These are phyloP conservation scores for Psidium guajava DNA, from an alignment of 345 rosid genomes.

Conservation along the genomic window DNA sequence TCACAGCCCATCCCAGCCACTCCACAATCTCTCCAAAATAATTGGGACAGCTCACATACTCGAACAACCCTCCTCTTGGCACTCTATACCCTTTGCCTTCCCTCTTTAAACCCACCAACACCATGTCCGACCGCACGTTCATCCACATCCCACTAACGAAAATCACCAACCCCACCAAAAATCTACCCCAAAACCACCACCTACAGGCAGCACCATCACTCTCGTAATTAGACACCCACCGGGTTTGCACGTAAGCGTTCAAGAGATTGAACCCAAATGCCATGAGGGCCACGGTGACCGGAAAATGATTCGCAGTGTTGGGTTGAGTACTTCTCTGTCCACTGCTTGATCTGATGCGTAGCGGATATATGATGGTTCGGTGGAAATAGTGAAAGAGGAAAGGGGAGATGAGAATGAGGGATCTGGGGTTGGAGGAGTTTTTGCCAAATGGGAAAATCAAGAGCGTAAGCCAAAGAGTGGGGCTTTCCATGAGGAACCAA, in stretches of 20 bases:
- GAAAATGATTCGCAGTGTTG: constrained; percentile 15
- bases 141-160: constrained; percentile 56
- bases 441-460: constrained; percentile 62
- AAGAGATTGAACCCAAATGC: constrained; percentile 58
- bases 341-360: constrained; percentile 25
- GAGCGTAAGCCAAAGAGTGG: constrained; percentile 64
- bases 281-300: constrained; percentile 41
- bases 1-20: constrained; percentile 86
- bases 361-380: constrained; percentile 71
- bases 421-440: constrained; percentile 40
- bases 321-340: background rate
- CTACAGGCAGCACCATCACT: constrained; percentile 23
- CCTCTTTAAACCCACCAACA: constrained; percentile 50
- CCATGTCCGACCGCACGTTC: constrained; percentile 60
- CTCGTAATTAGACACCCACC: constrained; percentile 78
- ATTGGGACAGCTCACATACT: constrained; percentile 79
- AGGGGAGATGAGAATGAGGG: constrained; percentile 49
- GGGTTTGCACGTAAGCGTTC: constrained; percentile 63
- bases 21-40: constrained; percentile 76
- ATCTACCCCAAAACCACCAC: constrained; percentile 50
- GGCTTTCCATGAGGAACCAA: constrained; percentile 96
- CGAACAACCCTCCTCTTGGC: constrained; percentile 78
- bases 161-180: constrained; percentile 30
- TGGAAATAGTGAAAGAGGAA: constrained; percentile 75
- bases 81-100: constrained; percentile 60